These are phyloP conservation scores for Citrus inodora DNA, from an alignment of 345 rosid species.

Conservation along the genomic window DNA sequence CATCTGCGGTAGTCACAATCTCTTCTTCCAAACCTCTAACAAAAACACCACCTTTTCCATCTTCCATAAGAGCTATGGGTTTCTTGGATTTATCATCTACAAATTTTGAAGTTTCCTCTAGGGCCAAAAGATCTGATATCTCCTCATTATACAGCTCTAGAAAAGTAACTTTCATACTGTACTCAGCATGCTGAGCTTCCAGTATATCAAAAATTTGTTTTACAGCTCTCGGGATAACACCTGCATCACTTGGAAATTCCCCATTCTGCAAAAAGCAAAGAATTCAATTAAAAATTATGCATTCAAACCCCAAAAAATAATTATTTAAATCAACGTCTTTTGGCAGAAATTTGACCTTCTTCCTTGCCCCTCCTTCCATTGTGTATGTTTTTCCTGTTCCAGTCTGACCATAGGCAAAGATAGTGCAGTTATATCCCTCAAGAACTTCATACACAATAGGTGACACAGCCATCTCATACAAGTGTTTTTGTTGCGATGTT, in stretches of 20 bases:
- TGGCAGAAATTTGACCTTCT: conserved; percentile 50
- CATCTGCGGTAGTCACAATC: conserved; percentile 88
- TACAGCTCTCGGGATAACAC: conserved; percentile 96
- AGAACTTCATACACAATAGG: conserved; percentile 96
- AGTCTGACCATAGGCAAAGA: conserved; percentile 98
- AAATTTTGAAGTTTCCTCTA: conserved; percentile 74
- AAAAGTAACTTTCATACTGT: conserved; percentile 96
- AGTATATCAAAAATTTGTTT: conserved; percentile 85
- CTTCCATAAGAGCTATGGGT: conserved; percentile 97
- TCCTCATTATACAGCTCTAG: conserved; percentile 94
- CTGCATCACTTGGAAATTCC: conserved; percentile 92
- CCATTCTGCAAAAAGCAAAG: conserved; percentile 62
- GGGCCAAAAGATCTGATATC: conserved; percentile 94
- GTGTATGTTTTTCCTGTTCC: conserved; percentile 99
- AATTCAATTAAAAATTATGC: conserved; percentile 17
- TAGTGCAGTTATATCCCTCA: conserved; percentile 97
- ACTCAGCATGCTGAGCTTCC: conserved; percentile 88
- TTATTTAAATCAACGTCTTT: background rate
- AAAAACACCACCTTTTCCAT: conserved; percentile 97
- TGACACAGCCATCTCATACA: conserved; percentile 78
- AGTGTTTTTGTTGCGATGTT: conserved; percentile 77
- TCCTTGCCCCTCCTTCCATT: conserved; percentile 98
- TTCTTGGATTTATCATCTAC: conserved; percentile 89
- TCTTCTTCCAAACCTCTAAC: conserved; percentile 98
- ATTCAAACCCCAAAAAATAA: background rate